Conservation (phyloP, 139 green algal genomes). For the Eudorina sp. region DNA sequence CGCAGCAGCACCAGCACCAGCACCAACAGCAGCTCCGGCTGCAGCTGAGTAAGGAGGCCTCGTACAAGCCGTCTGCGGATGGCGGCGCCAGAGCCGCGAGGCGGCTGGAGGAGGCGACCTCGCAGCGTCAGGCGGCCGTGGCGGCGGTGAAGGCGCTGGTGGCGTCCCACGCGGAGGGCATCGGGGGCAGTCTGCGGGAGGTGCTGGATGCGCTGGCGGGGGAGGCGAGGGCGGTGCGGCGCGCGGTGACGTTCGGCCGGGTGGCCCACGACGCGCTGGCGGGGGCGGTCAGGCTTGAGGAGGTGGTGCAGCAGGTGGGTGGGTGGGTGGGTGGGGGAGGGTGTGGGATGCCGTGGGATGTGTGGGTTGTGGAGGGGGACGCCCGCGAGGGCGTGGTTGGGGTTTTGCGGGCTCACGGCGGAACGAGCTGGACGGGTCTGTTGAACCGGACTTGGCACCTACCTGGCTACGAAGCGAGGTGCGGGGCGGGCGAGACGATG, state of each 20-base stretch:
- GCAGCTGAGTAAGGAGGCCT: not conserved
- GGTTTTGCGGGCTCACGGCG: too few relatives aligned
- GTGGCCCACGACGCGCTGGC: not conserved
- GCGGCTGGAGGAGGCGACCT: not conserved
- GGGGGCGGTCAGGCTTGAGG: not conserved
- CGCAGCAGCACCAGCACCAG: not conserved
- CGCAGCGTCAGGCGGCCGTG: not conserved
- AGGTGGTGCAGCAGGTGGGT: constrained; percentile 21
- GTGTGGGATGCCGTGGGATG: not conserved
- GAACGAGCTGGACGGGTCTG: too few relatives aligned
- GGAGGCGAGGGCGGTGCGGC: constrained; percentile 6
- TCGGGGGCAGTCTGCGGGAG: not conserved
- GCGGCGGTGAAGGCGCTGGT: not conserved
- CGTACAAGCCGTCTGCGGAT: too few relatives aligned
- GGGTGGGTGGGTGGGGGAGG: not conserved
- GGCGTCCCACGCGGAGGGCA: not conserved
- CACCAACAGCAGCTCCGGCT: not conserved
- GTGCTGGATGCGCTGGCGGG: constrained; percentile 7
- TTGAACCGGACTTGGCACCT: too few relatives aligned
- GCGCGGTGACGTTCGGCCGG: not conserved
- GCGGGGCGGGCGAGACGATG: too few relatives aligned
- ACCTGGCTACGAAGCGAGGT: too few relatives aligned
- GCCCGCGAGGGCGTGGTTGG: too few relatives aligned
- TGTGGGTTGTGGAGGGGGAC: not conserved
- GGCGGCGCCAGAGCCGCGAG: not conserved